Evolutionary conservation across 2,329 filamentous ascomycete genomes (phyloP).

Genomic region (Colletotrichum karsti): DNA sequence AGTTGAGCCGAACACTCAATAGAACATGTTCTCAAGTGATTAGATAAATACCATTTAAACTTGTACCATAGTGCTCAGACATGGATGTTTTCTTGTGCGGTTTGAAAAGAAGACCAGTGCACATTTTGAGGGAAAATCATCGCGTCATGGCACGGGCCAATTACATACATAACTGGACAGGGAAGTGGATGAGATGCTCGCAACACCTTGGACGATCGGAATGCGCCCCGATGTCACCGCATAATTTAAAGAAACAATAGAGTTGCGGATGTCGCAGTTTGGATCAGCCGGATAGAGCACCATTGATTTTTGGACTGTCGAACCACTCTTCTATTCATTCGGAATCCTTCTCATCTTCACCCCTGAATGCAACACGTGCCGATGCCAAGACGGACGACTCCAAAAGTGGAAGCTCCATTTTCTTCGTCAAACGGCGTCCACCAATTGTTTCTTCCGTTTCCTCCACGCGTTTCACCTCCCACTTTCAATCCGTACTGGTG

Average conservation of each 20-base stretch:
- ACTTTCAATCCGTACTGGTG: not conserved
- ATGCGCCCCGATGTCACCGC: not conserved
- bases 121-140: too few species aligned
- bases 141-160: not conserved
- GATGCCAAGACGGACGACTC: slow-evolving; percentile 21
- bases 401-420: slow-evolving; percentile 11
- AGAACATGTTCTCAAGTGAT: too few species aligned
- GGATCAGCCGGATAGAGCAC: too few species aligned
- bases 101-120: too few species aligned
- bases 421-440: not conserved
- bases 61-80: too few species aligned
- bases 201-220: not conserved
- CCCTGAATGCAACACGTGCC: not conserved
- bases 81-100: too few species aligned
- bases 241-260: not conserved
- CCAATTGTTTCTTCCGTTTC: slow-evolving; percentile 9
- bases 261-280: not conserved
- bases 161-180: not conserved
- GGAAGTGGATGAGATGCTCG: too few species aligned
- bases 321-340: not conserved
- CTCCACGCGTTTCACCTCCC: slow-evolving; percentile 20
- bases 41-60: too few species aligned
- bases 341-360: not conserved
- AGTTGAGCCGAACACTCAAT: too few species aligned
- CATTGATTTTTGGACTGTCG: not conserved